phyloP scores from a whole-genome alignment of 2,329 filamentous ascomycete genomes.

The Harringtonia lauricola region DNA sequence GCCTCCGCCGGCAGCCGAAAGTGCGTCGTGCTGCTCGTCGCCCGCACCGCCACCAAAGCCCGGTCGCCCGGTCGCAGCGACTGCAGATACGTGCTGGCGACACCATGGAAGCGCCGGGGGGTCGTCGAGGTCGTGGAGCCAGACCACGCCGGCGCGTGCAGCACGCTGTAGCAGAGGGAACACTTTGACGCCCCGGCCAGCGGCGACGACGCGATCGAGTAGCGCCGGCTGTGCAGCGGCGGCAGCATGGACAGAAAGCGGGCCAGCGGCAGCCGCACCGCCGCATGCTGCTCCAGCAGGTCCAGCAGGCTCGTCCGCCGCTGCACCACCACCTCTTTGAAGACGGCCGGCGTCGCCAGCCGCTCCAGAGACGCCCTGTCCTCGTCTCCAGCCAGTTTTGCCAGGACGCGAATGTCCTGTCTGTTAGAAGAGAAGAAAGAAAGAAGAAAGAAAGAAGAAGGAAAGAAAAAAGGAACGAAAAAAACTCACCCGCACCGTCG shows the following conservation, averaged over 20 bases:
- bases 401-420: slow-evolving; percentile 29
- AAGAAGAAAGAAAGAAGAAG: no score
- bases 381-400: slow-evolving; percentile 28
- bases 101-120: slow-evolving; percentile 34
- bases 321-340: not conserved
- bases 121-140: not conserved
- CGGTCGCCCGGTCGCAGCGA: slow-evolving; percentile 36
- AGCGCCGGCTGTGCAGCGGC: slow-evolving; percentile 39
- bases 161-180: slow-evolving; percentile 57
- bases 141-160: slow-evolving; percentile 45
- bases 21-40: slow-evolving; percentile 21
- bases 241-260: slow-evolving; percentile 53
- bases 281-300: slow-evolving; percentile 45
- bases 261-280: slow-evolving; percentile 42
- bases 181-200: slow-evolving; percentile 35
- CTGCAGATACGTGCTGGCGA: slow-evolving; percentile 48
- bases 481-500: slow-evolving; percentile 46
- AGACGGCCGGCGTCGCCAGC: not conserved
- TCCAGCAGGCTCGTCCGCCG: slow-evolving; percentile 34
- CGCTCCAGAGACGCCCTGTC: not conserved
- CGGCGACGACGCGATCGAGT: slow-evolving; percentile 63
- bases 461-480: no score
- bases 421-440: no score
- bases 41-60: slow-evolving; percentile 37
- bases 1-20: slow-evolving; percentile 37